phyloP scores from a whole-genome alignment of 148 eudicot species.

The Heliosperma pusillum region DNA sequence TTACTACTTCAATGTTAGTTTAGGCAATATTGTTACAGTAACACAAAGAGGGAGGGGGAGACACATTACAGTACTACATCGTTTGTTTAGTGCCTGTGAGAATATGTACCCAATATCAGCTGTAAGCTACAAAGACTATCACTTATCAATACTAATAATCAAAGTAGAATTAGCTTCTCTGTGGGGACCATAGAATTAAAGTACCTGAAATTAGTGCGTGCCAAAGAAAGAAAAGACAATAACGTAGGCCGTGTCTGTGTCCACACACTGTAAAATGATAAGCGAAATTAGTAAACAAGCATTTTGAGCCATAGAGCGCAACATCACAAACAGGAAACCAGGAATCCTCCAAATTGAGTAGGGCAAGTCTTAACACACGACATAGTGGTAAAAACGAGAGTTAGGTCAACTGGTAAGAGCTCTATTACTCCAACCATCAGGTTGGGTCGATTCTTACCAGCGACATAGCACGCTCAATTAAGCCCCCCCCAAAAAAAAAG shows the following conservation, averaged over 20 bases:
- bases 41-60: background rate
- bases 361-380: slow-evolving; percentile 1
- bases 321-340: slow-evolving; percentile 11
- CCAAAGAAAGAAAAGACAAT: slow-evolving; percentile 1
- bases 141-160: slow-evolving; percentile 10
- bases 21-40: slow-evolving; percentile 1
- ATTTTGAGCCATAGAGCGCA: slow-evolving; percentile 15
- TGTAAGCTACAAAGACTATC: slow-evolving; percentile 20
- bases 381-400: too few relatives aligned
- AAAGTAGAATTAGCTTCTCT: background rate
- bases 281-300: slow-evolving; percentile 11
- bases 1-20: background rate
- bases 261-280: background rate
- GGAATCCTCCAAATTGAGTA: slow-evolving; percentile 12
- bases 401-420: too few relatives aligned
- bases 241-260: slow-evolving; percentile 4
- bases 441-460: too few relatives aligned
- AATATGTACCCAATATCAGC: slow-evolving; percentile 13
- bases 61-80: slow-evolving; percentile 1
- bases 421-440: too few relatives aligned
- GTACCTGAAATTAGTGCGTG: slow-evolving; percentile 17
- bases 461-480: too few relatives aligned
- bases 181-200: slow-evolving; percentile 25
- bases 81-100: background rate
- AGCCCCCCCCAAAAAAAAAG: too few relatives aligned